These are phyloP conservation scores for Endothia cerciana DNA, from an alignment of 2,329 filamentous ascomycete genomes.

Conservation along the genomic window DNA sequence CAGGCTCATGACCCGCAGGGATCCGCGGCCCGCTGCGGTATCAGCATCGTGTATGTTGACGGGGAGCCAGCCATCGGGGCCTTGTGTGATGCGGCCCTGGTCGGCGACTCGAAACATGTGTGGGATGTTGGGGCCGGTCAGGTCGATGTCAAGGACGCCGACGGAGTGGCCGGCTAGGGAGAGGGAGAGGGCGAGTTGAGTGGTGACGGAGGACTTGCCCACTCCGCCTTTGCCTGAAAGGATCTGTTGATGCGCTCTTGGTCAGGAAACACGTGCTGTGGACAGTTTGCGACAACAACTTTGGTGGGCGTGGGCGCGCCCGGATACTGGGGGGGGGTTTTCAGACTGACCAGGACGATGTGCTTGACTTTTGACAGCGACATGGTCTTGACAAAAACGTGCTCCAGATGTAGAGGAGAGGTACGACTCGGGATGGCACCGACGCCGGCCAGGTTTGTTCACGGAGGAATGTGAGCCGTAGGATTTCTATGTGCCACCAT, in stretches of 20 bases:
- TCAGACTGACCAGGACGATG: conserved; percentile 65
- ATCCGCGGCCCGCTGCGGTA: conserved; percentile 56
- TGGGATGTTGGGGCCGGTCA: conserved; percentile 95
- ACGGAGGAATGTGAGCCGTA: conserved; percentile 3
- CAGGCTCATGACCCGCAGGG: conserved; percentile 85
- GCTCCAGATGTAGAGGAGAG: neutral
- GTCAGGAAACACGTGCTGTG: conserved; percentile 17
- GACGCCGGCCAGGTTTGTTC: neutral
- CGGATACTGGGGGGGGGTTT: conserved; percentile 7
- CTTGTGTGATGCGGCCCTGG: conserved; percentile 81
- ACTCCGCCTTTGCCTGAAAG: conserved; percentile 98
- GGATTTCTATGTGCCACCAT: conserved; percentile 12
- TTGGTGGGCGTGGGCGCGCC: too few relatives aligned
- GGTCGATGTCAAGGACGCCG: conserved; percentile 92
- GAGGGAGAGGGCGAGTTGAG: conserved; percentile 89
- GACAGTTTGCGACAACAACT: neutral
- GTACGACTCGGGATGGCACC: too few relatives aligned
- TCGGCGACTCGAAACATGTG: conserved; percentile 90
- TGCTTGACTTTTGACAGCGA: conserved; percentile 74
- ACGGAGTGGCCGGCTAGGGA: conserved; percentile 85
- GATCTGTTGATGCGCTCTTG: conserved; percentile 49
- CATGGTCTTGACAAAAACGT: conserved; percentile 47
- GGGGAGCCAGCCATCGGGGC: conserved; percentile 89
- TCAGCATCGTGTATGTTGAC: conserved; percentile 76
- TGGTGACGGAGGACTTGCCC: conserved; percentile 97